A percentile compares a stretch with the other conserved stretches of the same genome.
phyloP scores from a whole-genome alignment of 345 rosid genomes.

The Noccaea bulbosa region DNA sequence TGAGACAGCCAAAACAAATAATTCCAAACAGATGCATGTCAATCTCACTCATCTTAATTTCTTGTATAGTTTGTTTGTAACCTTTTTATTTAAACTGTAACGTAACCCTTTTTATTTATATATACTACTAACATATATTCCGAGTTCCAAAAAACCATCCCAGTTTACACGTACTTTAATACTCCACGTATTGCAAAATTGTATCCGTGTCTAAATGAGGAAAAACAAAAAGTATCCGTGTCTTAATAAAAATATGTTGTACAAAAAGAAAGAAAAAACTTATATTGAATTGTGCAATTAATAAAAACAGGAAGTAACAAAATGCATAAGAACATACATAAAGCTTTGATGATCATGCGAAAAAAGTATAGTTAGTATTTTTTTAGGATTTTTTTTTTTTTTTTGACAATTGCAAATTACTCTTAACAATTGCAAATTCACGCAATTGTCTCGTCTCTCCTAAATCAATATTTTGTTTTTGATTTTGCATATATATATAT shows the following conservation, averaged over 20 bases:
- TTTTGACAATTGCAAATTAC: neutral
- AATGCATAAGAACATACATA: neutral
- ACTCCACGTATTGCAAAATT: conserved; percentile 20
- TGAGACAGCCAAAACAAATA: conserved; percentile 36
- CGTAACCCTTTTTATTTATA: conserved; percentile 7
- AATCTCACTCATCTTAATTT: conserved; percentile 35
- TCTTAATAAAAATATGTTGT: no score
- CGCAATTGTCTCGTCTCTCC: conserved; percentile 30
- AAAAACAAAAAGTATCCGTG: no score
- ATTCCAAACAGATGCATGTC: conserved; percentile 36
- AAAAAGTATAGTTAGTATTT: no score
- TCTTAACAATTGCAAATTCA: conserved; percentile 7
- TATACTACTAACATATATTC: neutral
- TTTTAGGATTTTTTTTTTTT: no score
- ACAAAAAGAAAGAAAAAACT: neutral
- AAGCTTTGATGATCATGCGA: conserved; percentile 5
- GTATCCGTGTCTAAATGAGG: neutral
- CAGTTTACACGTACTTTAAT: conserved; percentile 30
- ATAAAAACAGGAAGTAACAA: neutral
- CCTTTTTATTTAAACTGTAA: neutral
- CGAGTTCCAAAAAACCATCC: conserved; percentile 38
- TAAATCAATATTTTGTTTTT: neutral
- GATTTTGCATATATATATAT: neutral
- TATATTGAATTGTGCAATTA: neutral
- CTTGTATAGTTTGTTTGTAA: neutral